Evolutionary conservation across 176 grass and related monocot genomes (phyloP).

Genomic region (Zizania latifolia): DNA sequence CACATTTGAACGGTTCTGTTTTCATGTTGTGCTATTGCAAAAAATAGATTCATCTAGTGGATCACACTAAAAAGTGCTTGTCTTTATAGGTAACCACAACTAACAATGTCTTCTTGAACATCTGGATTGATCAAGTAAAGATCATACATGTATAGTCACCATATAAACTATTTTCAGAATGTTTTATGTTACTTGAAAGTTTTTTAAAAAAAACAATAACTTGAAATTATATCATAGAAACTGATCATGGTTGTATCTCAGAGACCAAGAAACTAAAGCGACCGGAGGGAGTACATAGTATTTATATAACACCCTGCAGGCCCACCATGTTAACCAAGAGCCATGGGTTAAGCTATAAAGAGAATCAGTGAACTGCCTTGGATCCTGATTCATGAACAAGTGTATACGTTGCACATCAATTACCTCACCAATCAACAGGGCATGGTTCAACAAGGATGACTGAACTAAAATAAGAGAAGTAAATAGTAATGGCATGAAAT

Average conservation of each 20-base stretch:
- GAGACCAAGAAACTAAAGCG: background rate
- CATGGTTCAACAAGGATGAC: background rate
- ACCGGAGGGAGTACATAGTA: background rate
- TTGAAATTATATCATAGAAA: slow-evolving; percentile 5
- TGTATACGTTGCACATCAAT: background rate
- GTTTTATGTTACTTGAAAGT: no score
- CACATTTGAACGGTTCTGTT: background rate
- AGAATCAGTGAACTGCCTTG: background rate
- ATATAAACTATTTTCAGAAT: background rate
- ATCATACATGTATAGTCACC: background rate
- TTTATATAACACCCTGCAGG: background rate
- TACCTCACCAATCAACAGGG: background rate
- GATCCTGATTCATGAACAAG: background rate
- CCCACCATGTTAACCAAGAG: no score
- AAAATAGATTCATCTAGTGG: background rate
- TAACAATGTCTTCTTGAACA: background rate
- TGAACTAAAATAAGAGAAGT: background rate
- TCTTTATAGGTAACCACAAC: background rate
- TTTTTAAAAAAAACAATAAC: no score
- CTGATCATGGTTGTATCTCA: background rate
- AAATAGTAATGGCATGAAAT: background rate
- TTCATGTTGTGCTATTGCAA: background rate
- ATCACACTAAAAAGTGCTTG: background rate
- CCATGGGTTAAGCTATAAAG: background rate
- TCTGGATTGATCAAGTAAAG: background rate